Base-by-base conservation (phyloP, 345 rosid species). In the Lumnitzera littorea region DNA sequence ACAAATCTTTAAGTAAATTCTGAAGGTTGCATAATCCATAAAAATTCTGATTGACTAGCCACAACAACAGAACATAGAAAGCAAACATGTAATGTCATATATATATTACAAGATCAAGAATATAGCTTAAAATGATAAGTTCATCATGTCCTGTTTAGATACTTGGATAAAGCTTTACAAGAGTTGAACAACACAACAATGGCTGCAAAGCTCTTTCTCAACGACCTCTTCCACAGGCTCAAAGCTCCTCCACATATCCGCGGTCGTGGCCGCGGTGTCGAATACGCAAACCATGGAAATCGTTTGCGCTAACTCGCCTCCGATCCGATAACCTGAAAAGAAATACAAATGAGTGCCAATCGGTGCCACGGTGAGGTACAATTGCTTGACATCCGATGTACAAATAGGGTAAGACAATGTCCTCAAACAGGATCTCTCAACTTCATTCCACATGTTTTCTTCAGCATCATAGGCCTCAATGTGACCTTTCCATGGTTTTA, bases 401-500 rank as follows among this genome's bases (percentile, higher is more conserved):
- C 62, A 61, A 17, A 70, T 53, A 0, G 75, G 72, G 0, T 73
- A 72, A 49, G 66, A 58, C 0, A 71, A 57, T 1, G 71, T 67
- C 25, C 66, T 61, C 15, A 58, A 58, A 29, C 74, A 27, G 2
- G 91, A 80, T 24, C 76, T 76, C 25, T 80, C 75, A 3, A 80
- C 91, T 43, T 66, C 81, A 13, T 71, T 70, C 87, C 87, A 82
- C 58, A 79, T 70, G 50, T 74, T 78, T 0, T 80, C 74, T 23
- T 61, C 57, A 8, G 74, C 82, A 24, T 82, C 81, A 4, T 77
- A 79, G 0, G 70, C 60, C 12, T 80, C 86, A 2, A 85, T 79
- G 61, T 72, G 83, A 13, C 88, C 86, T 67, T 85, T 85, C 84
- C 91, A 82, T 0, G 80, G 67, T 2, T 76, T 75, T 14, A 85